Conservation (phyloP, 2,329 filamentous ascomycete species). For the Chalaropsis ovoidea region DNA sequence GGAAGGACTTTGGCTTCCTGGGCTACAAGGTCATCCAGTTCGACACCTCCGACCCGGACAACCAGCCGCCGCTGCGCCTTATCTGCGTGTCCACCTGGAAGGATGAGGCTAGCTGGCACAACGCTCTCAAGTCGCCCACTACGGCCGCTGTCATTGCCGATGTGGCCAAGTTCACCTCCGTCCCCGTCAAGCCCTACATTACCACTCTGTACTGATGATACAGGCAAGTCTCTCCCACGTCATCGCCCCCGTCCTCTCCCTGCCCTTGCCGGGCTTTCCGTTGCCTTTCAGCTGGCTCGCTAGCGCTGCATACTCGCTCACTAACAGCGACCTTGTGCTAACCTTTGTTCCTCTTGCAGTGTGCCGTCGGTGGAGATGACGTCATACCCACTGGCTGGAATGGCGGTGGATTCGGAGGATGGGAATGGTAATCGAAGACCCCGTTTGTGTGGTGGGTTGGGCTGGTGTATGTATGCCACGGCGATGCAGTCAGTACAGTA, state of each 20-base stretch:
- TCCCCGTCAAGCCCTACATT: slow-evolving; percentile 15
- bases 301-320: background rate
- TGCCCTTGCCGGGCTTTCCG: too few relatives aligned
- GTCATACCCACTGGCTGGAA: background rate
- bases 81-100: slow-evolving; percentile 32
- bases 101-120: slow-evolving; percentile 28
- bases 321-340: too few relatives aligned
- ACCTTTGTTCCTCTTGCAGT: too few relatives aligned
- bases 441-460: too few relatives aligned
- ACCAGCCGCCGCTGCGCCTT: slow-evolving; percentile 27
- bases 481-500: background rate
- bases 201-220: slow-evolving; percentile 18
- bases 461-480: background rate
- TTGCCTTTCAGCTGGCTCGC: too few relatives aligned
- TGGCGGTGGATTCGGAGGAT: background rate
- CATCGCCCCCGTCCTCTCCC: background rate
- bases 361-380: background rate
- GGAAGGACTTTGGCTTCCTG: slow-evolving; percentile 36
- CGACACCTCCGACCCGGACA: slow-evolving; percentile 26
- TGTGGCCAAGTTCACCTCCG: slow-evolving; percentile 32
- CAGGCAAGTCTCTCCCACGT: background rate
- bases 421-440: background rate
- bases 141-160: slow-evolving; percentile 30
- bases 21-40: slow-evolving; percentile 32
- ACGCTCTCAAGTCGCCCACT: background rate